These are phyloP conservation scores for Mallotus japonicus DNA, from an alignment of 441 rosid species.

Conservation along the genomic window DNA sequence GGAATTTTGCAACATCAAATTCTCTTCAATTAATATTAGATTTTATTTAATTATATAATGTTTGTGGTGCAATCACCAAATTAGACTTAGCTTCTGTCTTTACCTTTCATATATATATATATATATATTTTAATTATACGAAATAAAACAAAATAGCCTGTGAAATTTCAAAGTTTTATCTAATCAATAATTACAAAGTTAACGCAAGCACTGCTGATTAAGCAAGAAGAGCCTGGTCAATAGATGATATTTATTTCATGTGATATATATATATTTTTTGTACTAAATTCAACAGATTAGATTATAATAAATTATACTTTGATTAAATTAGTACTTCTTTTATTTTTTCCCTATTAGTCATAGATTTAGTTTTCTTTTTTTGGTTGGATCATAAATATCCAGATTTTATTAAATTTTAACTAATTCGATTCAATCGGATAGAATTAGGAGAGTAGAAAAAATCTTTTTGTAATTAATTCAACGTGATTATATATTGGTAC, in stretches of 20 bases:
- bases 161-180: neutral
- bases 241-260: neutral
- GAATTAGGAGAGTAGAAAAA: no score
- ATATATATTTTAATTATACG: neutral
- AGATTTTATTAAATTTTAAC: no score
- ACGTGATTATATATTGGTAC: no score
- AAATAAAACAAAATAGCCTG: neutral
- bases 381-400: no score
- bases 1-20: neutral
- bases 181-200: neutral
- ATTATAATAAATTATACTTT: neutral
- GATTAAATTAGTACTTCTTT: no score
- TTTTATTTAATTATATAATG: neutral
- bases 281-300: neutral
- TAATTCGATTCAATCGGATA: no score
- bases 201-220: slow-evolving; percentile 4
- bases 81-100: neutral
- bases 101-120: neutral
- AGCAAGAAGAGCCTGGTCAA: slow-evolving; percentile 3
- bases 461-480: no score
- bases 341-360: neutral
- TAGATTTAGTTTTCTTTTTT: no score
- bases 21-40: neutral
- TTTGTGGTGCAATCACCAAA: neutral
- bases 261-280: neutral